phyloP scores from a whole-genome alignment of 2,329 filamentous ascomycete species.

The Myotisia sp. region DNA sequence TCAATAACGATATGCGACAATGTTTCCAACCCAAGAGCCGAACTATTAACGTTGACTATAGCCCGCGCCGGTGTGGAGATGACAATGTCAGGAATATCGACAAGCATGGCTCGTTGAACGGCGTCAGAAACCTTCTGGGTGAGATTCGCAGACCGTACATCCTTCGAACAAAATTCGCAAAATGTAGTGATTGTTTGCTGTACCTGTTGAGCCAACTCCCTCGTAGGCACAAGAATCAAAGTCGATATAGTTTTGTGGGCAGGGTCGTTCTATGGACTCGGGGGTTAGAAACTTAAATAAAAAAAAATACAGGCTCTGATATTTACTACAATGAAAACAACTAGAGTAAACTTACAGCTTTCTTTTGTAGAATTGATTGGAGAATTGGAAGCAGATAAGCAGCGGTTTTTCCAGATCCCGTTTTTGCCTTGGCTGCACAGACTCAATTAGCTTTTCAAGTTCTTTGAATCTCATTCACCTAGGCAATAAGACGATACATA shows the following conservation, averaged over 20 bases:
- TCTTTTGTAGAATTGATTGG: slow-evolving; percentile 66
- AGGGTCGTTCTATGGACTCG: slow-evolving; percentile 46
- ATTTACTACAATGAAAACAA: too few species aligned
- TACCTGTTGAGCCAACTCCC: slow-evolving; percentile 87
- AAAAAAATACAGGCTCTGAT: neutral
- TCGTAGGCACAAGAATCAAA: slow-evolving; percentile 86
- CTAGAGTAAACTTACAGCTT: slow-evolving; percentile 41
- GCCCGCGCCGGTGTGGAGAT: slow-evolving; percentile 82
- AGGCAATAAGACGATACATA: too few species aligned
- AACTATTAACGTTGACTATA: slow-evolving; percentile 59
- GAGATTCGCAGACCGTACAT: slow-evolving; percentile 68
- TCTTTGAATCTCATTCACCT: too few species aligned
- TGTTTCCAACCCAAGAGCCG: slow-evolving; percentile 54
- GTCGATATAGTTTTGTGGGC: slow-evolving; percentile 45
- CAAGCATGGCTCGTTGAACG: slow-evolving; percentile 73
- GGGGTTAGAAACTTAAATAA: slow-evolving; percentile 22
- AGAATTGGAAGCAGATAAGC: slow-evolving; percentile 86
- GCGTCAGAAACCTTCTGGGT: slow-evolving; percentile 81
- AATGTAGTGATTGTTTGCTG: slow-evolving; percentile 63
- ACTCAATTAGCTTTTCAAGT: too few species aligned
- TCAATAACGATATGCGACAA: slow-evolving; percentile 75
- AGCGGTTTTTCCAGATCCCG: slow-evolving; percentile 94
- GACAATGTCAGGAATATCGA: slow-evolving; percentile 75
- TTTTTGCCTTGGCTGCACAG: slow-evolving; percentile 76
- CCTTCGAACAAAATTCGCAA: slow-evolving; percentile 69